Evolutionary conservation across 768 basidiomycete species (phyloP), one percentile per base, ranked within the genome.

Genomic region (Mycena rosella): DNA sequence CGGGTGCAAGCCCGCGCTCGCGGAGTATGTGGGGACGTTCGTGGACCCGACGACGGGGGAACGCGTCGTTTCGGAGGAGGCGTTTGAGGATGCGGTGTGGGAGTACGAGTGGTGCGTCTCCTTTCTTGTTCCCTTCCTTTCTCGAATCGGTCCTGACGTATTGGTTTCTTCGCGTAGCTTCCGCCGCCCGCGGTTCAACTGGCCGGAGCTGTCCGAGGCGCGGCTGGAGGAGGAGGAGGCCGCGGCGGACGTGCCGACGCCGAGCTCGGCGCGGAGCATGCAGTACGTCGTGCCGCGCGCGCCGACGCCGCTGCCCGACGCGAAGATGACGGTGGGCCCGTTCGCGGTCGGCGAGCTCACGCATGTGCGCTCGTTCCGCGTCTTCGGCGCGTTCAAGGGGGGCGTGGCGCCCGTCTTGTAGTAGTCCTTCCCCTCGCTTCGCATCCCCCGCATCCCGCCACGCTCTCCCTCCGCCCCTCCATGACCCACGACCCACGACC

Each of bases 101-200:
- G 82, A 85, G 34, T 91, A 90, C 72, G 88, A 89, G 68, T 81
- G 84, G 89, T 89, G 72, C 60, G 84, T 79, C 55, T 38, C 61
- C 42, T 60, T 56, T 66, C 53, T 69, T 47, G 34, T 34, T 42
- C 38, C 34, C n/a, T 53, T 51, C 32, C 26, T 38, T 64, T 13
- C 5, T 14, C 20, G 13, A 18, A 26, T n/a, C 15, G 13, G 17
- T 61, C 68, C 38, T 18, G 17, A 4, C 38, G 14, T 15, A 36
- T 40, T 63, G 70, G n/a, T 68, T 9, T 36, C 65, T 27, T 14
- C 24, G 11, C 72, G n/a, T n/a, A 93, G 91, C 65, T 92, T 91
- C 79, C 87, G 88, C 44, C 86, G 90, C 57, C 81, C 80, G 62
- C 87, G 91, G 45, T 87, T 92, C 75, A 87, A 91, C 72, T 92